Percentiles rank a stretch among this genome's conserved stretches.
phyloP scores from a whole-genome alignment of 257 asterid species.

The Verbascum thapsus region DNA sequence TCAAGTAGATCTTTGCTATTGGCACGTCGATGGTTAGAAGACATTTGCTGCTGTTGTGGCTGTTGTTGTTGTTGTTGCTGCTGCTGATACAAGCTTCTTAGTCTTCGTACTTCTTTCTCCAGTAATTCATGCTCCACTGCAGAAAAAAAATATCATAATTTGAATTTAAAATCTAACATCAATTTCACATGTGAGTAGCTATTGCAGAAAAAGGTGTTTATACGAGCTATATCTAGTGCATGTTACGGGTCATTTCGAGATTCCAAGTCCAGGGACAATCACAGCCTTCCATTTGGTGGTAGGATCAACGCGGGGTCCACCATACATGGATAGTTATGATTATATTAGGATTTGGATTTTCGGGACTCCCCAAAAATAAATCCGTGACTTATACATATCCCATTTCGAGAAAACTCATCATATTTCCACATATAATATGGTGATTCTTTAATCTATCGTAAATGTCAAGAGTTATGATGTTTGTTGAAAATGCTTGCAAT shows the following conservation, averaged over 20 bases:
- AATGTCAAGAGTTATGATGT: no score
- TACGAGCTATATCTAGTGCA: no score
- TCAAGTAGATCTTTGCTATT: conserved; percentile 63
- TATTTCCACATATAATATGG: background rate
- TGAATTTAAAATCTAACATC: conserved; percentile 28
- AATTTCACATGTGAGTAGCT: background rate
- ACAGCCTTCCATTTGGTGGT: no score
- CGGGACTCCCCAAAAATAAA: no score
- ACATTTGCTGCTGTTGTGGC: conserved; percentile 32
- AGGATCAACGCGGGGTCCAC: no score
- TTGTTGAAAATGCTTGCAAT: no score
- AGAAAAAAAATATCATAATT: background rate
- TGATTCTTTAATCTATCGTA: background rate
- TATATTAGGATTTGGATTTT: no score
- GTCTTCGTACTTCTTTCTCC: conserved; percentile 65
- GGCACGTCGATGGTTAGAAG: conserved; percentile 50
- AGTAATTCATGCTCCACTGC: conserved; percentile 82
- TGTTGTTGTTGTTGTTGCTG: conserved; percentile 49
- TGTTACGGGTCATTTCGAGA: no score
- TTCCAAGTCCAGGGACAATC: no score
- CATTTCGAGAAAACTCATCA: background rate
- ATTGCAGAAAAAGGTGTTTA: no score
- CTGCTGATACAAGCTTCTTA: conserved; percentile 51
- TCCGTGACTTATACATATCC: background rate
- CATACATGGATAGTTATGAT: no score